phyloP scores from a whole-genome alignment of 1,284 basidiomycete species.

The Malassezia pachydermatis region DNA sequence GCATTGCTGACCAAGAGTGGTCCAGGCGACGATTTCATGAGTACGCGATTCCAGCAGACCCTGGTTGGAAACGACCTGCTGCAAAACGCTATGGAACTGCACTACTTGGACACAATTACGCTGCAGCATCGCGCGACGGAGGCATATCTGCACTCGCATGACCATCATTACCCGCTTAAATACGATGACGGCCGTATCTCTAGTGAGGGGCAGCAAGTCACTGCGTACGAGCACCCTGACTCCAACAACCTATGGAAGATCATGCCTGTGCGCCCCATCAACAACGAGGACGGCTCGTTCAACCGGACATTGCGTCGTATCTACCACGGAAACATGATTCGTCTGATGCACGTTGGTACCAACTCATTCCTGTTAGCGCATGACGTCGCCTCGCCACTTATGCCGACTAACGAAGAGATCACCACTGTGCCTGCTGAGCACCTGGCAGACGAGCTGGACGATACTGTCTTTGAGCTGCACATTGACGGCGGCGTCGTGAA shows the following conservation, averaged over 20 bases:
- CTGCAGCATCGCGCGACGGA: slow-evolving; percentile 86
- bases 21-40: slow-evolving; percentile 93
- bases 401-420: slow-evolving; percentile 97
- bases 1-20: slow-evolving; percentile 79
- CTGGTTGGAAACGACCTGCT: slow-evolving; percentile 82
- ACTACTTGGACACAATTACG: slow-evolving; percentile 79
- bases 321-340: slow-evolving; percentile 75
- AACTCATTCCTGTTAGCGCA: slow-evolving; percentile 77
- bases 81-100: slow-evolving; percentile 78
- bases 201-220: slow-evolving; percentile 94
- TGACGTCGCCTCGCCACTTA: slow-evolving; percentile 91
- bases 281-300: slow-evolving; percentile 54
- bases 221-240: slow-evolving; percentile 87
- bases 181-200: slow-evolving; percentile 95
- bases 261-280: slow-evolving; percentile 64
- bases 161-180: slow-evolving; percentile 76
- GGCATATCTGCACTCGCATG: slow-evolving; percentile 83
- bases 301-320: slow-evolving; percentile 73
- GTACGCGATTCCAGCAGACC: slow-evolving; percentile 93
- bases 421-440: slow-evolving; percentile 56
- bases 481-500: slow-evolving; percentile 22
- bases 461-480: slow-evolving; percentile 40
- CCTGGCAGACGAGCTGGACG: slow-evolving; percentile 52
- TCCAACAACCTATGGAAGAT: slow-evolving; percentile 94
- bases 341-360: slow-evolving; percentile 78